phyloP scores from a whole-genome alignment of 2,329 filamentous ascomycete species.

The Ambrosiella xylebori region DNA sequence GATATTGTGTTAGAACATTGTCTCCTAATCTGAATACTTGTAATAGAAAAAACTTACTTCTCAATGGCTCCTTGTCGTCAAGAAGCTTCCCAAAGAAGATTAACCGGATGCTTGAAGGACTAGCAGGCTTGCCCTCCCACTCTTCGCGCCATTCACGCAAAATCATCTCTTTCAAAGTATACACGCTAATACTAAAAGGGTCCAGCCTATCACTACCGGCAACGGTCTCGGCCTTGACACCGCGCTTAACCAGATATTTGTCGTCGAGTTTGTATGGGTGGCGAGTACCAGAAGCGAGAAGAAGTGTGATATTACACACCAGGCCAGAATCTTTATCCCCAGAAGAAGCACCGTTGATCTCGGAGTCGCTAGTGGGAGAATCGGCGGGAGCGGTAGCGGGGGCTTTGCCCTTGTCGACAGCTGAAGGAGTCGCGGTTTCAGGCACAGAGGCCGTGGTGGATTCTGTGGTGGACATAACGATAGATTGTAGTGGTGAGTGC shows the following conservation, averaged over 20 bases:
- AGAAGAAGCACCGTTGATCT: not conserved
- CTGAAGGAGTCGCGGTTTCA: not conserved
- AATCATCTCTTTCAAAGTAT: slow-evolving; percentile 87
- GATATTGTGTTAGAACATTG: slow-evolving; percentile 1
- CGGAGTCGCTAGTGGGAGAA: slow-evolving; percentile 1
- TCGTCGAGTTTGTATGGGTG: slow-evolving; percentile 85
- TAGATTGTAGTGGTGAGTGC: not conserved
- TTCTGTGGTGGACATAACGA: not conserved
- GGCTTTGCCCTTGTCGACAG: slow-evolving; percentile 13
- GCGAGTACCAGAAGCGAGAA: slow-evolving; percentile 63
- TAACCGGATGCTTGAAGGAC: slow-evolving; percentile 73
- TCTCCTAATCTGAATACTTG: slow-evolving; percentile 1
- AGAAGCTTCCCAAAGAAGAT: slow-evolving; percentile 85
- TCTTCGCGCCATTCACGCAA: slow-evolving; percentile 82
- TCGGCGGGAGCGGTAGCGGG: slow-evolving; percentile 13
- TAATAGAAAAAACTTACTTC: slow-evolving; percentile 40
- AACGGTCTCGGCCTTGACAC: slow-evolving; percentile 51
- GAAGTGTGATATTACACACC: slow-evolving; percentile 59
- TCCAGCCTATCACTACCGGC: slow-evolving; percentile 41
- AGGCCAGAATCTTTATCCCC: slow-evolving; percentile 19
- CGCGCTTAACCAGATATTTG: slow-evolving; percentile 66
- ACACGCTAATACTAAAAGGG: slow-evolving; percentile 79
- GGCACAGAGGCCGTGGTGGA: not conserved
- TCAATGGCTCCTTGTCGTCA: slow-evolving; percentile 72
- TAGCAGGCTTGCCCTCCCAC: slow-evolving; percentile 75